A percentile compares a stretch with the other conserved stretches of the same genome.
phyloP scores from a whole-genome alignment of 2,329 filamentous ascomycete species.

The Ascochyta pisi region DNA sequence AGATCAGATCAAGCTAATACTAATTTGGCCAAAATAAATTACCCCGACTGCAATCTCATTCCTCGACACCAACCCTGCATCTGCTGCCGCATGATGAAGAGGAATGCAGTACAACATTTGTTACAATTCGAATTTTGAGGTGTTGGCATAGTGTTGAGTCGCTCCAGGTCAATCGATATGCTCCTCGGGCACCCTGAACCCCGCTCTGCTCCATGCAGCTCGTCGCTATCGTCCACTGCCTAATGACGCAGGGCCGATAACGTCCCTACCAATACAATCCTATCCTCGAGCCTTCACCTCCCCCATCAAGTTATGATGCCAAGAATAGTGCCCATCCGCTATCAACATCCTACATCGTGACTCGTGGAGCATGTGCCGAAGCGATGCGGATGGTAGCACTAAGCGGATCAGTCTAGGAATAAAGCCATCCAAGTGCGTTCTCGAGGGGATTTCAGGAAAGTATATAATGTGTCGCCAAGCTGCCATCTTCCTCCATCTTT shows the following conservation, averaged over 20 bases:
- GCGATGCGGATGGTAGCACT: neutral
- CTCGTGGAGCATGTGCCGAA: neutral
- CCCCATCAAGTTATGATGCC: neutral
- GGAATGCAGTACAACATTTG: too few relatives aligned
- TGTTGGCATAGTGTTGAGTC: too few relatives aligned
- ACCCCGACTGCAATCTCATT: too few relatives aligned
- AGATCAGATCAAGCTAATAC: too few relatives aligned
- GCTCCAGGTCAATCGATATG: too few relatives aligned
- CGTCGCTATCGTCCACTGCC: neutral
- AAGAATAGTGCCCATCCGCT: neutral
- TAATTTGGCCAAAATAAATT: too few relatives aligned
- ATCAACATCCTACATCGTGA: neutral
- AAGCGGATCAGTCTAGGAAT: too few relatives aligned
- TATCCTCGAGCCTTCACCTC: neutral
- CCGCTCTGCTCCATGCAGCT: neutral
- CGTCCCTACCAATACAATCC: neutral
- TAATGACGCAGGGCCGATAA: constrained; percentile 20
- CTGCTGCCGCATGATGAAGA: too few relatives aligned
- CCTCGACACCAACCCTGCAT: too few relatives aligned
- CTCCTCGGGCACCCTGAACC: neutral
- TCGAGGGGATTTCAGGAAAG: neutral
- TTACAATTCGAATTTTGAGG: too few relatives aligned
- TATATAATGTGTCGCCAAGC: neutral
- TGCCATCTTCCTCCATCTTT: too few relatives aligned
- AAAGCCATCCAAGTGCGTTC: neutral